Evolutionary conservation across 2,329 filamentous ascomycete species (phyloP), one percentile per base, ranked within the genome.

Genomic region (Mollisia scopiformis): DNA sequence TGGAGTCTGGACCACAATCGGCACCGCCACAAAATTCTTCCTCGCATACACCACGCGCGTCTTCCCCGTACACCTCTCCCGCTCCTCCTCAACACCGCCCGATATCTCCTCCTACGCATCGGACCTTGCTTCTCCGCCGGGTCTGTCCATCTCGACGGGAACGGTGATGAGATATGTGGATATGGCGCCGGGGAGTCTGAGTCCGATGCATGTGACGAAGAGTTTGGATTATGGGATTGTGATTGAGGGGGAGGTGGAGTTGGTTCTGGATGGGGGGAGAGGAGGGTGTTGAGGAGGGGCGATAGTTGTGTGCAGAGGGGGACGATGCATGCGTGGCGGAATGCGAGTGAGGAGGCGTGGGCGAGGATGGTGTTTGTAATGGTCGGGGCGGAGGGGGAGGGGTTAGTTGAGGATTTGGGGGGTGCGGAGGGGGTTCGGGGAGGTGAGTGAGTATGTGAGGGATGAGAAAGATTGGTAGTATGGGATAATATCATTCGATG

Each of bases 271-370:
- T 60, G 68, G 71, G 3, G 78, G 78, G 77, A 77, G 55, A 76
- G 74, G 66, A 77, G 68, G 62, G 71, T 71, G 0, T 52, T 80
- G 30, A 61, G 64, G n/a, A 68, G 71, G 2, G 79, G 78, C 4
- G 78, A 81, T 60, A 65, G 77, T 16, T 71, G 79, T 51, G 72
- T 81, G 0, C 78, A 81, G 63, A 70, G 77, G 49, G 80, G 79
- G 0, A 76, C 75, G 8, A 80, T 77, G 57, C 80, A 83, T 67
- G 68, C 70, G 11, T 83, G 80, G 78, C 66, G 57, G 31, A 73
- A 73, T 61, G 49, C 58, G 13, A 65, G 62, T 1, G 43, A 58
- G 28, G 54, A 57, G 1, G 55, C 56, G 1, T 70, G 68, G 69
- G 67, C 63, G 7, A 53, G 71, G 37, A 71, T 72, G 68, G 57